A percentile compares a stretch with the other conserved stretches of the same genome.
Evolutionary conservation across 129 eudicot species (phyloP).

Genomic region (Logfia minima): DNA sequence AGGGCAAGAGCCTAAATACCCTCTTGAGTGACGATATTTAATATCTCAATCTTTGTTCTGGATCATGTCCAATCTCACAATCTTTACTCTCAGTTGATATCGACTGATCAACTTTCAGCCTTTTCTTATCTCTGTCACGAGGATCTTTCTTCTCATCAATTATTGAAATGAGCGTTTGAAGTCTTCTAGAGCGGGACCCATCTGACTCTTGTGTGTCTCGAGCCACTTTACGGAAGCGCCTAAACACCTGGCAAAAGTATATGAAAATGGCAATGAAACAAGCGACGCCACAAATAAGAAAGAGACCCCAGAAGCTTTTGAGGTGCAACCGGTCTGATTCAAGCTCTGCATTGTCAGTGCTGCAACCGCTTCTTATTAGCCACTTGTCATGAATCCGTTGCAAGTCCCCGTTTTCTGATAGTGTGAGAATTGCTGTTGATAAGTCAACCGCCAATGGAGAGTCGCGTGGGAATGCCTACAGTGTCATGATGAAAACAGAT

Average conservation of each 20-base stretch:
- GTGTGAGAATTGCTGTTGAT: slow-evolving; percentile 73
- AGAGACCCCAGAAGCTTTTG: slow-evolving; percentile 83
- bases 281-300: slow-evolving; percentile 67
- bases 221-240: slow-evolving; percentile 34
- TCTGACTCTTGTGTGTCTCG: slow-evolving; percentile 27
- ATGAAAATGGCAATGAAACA: slow-evolving; percentile 68
- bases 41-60: slow-evolving; percentile 26
- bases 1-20: not conserved
- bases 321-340: slow-evolving; percentile 76
- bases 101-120: slow-evolving; percentile 60
- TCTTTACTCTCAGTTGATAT: slow-evolving; percentile 33
- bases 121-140: slow-evolving; percentile 45
- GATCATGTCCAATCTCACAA: slow-evolving; percentile 36
- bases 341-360: slow-evolving; percentile 58
- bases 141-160: slow-evolving; percentile 71
- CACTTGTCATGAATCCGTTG: slow-evolving; percentile 92
- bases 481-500: not conserved
- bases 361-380: slow-evolving; percentile 64
- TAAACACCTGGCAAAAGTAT: slow-evolving; percentile 57
- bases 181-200: slow-evolving; percentile 50
- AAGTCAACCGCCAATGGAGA: slow-evolving; percentile 78
- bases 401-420: slow-evolving; percentile 84
- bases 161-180: slow-evolving; percentile 55
- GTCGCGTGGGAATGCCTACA: slow-evolving; percentile 90
- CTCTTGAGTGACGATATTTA: too few species aligned